Conservation (phyloP, 1,284 basidiomycete genomes). For the Tilletia walkeri region DNA sequence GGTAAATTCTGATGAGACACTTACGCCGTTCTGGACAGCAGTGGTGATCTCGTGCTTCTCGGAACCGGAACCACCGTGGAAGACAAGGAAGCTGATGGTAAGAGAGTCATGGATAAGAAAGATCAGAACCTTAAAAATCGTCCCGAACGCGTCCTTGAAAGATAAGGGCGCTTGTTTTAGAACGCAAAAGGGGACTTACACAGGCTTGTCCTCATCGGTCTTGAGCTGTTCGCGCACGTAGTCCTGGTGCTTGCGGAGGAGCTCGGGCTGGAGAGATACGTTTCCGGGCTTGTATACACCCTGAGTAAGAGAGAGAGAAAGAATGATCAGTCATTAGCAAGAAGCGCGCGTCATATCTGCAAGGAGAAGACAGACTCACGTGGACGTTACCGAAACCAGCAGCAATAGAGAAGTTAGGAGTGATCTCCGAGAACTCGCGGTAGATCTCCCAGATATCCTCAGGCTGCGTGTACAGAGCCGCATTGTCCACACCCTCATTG, state of each 20-base stretch:
- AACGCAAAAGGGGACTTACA: conserved; percentile 59
- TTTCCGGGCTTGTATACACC: conserved; percentile 56
- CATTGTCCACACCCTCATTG: conserved; percentile 80
- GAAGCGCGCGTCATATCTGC: neutral
- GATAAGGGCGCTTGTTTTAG: no score
- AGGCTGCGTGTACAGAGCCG: conserved; percentile 92
- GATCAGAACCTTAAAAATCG: no score
- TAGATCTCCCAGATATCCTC: conserved; percentile 88
- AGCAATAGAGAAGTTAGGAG: conserved; percentile 93
- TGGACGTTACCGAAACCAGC: conserved; percentile 97
- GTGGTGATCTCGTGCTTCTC: conserved; percentile 93
- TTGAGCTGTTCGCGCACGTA: conserved; percentile 73
- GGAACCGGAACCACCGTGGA: conserved; percentile 99
- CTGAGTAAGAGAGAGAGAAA: conserved; percentile 49
- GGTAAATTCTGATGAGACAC: neutral
- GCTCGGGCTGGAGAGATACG: conserved; percentile 85
- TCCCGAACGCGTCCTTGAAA: no score
- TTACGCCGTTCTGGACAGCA: conserved; percentile 80
- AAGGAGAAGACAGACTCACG: conserved; percentile 52
- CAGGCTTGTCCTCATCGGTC: conserved; percentile 64
- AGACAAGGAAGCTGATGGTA: conserved; percentile 74
- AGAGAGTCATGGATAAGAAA: no score
- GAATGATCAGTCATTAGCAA: neutral
- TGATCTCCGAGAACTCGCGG: conserved; percentile 75
- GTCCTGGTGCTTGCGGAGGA: conserved; percentile 87